Evolutionary conservation across 2,329 filamentous ascomycete genomes (phyloP).

Genomic region (Coniochaeta prunicola): DNA sequence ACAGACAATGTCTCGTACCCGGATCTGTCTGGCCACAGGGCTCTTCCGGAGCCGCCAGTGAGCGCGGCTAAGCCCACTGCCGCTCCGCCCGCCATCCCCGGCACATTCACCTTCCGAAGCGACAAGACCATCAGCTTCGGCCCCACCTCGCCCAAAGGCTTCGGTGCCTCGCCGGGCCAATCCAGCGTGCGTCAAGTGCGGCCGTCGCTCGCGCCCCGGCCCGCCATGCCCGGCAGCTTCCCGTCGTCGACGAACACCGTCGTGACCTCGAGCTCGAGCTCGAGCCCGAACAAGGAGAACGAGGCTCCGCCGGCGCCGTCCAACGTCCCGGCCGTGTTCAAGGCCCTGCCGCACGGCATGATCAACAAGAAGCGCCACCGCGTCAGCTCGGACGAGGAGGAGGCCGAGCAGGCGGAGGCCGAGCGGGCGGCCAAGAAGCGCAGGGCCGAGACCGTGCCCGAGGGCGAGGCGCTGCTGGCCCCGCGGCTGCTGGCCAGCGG

Average conservation of each 20-base stretch:
- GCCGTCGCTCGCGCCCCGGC: slow-evolving; percentile 31
- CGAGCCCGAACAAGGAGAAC: slow-evolving; percentile 48
- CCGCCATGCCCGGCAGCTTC: slow-evolving; percentile 49
- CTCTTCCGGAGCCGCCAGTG: slow-evolving; percentile 18
- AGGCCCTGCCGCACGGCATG: slow-evolving; percentile 54
- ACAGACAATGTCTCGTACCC: slow-evolving; percentile 17
- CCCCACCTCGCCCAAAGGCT: slow-evolving; percentile 38
- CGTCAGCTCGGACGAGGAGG: slow-evolving; percentile 49
- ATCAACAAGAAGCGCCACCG: slow-evolving; percentile 59
- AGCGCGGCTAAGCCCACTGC: slow-evolving; percentile 13
- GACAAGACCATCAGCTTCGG: slow-evolving; percentile 58
- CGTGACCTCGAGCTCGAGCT: slow-evolving; percentile 6
- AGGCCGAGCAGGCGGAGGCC: slow-evolving; percentile 38
- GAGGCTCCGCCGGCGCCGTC: slow-evolving; percentile 22
- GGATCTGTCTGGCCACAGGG: slow-evolving; percentile 12
- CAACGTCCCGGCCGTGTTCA: slow-evolving; percentile 20
- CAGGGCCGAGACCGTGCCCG: slow-evolving; percentile 39
- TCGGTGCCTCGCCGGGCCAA: slow-evolving; percentile 52
- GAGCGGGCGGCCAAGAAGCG: slow-evolving; percentile 53
- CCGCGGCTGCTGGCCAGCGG: slow-evolving; percentile 32
- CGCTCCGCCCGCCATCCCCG: slow-evolving; percentile 35
- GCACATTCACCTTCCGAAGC: slow-evolving; percentile 58
- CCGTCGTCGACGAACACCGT: slow-evolving; percentile 23
- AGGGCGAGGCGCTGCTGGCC: slow-evolving; percentile 45
- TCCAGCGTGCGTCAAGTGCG: slow-evolving; percentile 54